A percentile compares a stretch with the other conserved stretches of the same genome.
phyloP scores from a whole-genome alignment of 2,329 filamentous ascomycete genomes.

The Microdochium nivale region DNA sequence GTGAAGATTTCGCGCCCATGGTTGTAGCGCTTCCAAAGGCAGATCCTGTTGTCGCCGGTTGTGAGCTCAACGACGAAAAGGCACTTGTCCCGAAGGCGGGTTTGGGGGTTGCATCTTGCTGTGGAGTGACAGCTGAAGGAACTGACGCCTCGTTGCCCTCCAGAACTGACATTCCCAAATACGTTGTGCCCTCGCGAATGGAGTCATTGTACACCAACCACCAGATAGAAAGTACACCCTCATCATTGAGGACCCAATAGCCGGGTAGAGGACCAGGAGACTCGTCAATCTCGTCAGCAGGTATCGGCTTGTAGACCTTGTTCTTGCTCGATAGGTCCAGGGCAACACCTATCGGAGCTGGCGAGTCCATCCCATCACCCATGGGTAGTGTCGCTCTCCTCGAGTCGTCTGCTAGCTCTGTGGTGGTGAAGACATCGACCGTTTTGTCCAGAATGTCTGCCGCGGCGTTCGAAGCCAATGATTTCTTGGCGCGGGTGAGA shows the following conservation, averaged over 20 bases:
- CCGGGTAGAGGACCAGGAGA: slow-evolving; percentile 76
- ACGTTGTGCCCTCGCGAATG: slow-evolving; percentile 64
- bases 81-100: slow-evolving; percentile 31
- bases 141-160: slow-evolving; percentile 23
- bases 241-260: slow-evolving; percentile 78
- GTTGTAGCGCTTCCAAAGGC: slow-evolving; percentile 39
- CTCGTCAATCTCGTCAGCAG: slow-evolving; percentile 66
- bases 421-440: slow-evolving; percentile 56
- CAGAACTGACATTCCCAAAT: slow-evolving; percentile 56
- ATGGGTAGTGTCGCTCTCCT: slow-evolving; percentile 69
- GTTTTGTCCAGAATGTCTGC: slow-evolving; percentile 47
- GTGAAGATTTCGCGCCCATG: slow-evolving; percentile 42
- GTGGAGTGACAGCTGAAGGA: slow-evolving; percentile 20
- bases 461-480: slow-evolving; percentile 53
- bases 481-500: slow-evolving; percentile 62
- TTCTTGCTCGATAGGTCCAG: slow-evolving; percentile 80
- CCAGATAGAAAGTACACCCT: slow-evolving; percentile 79
- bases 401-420: slow-evolving; percentile 64
- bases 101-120: slow-evolving; percentile 8
- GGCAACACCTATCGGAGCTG: slow-evolving; percentile 68
- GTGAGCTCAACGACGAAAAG: background rate
- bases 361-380: slow-evolving; percentile 58
- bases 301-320: slow-evolving; percentile 69
- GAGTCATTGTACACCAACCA: slow-evolving; percentile 90
- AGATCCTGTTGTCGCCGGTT: slow-evolving; percentile 22